Evolutionary conservation across 805 yeast genomes (phyloP), one percentile per base, ranked within the genome.

Genomic region (Clavispora santaluciae): DNA sequence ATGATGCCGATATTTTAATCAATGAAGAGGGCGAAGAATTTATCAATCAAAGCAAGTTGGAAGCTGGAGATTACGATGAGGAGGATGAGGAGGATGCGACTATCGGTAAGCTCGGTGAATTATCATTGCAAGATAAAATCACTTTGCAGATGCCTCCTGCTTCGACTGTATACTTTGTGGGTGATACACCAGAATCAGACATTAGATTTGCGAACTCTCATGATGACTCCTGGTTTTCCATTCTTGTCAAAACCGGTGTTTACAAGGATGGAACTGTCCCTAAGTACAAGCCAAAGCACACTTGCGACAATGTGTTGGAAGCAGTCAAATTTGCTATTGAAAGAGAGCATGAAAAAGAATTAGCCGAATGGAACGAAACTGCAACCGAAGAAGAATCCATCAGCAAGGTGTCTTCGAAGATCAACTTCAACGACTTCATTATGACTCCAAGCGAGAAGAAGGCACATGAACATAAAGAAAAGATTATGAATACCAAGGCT

Each of bases 161-260:
- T 3, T 81, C 87, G 5, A 85, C 93, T 0, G 95, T 86, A 12
- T 86, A 86, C 61, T 86, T 86, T 64, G 93, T 86, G 38, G 95
- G 95, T 54, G 95, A 86, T 57, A 86, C 95, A 11, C 95, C 95
- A 15, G 95, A 86, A 64, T 82, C 90, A 6, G 95, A 86, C 61
- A 86, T 86, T 48, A 72, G 93, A 61, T 86, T 86, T 66, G 95
- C 95, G 40, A 86, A 86, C 66, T 81, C 89, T 15, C 91, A 85
- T 63, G 93, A 86, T 58, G 78, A 78, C 45, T 79, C 88, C 22
- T 86, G 95, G 95, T 80, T 75, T 63, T 85, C 95, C 21, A 86
- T 86, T 44, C 70, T 86, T 55, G 95, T 86, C 29, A 83, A 86
- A 63, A 86, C 95, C 28, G 95, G 95, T 59, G 95, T 86, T 42